Conservation (phyloP, 345 rosid species). For the Bruguiera sexangula region DNA sequence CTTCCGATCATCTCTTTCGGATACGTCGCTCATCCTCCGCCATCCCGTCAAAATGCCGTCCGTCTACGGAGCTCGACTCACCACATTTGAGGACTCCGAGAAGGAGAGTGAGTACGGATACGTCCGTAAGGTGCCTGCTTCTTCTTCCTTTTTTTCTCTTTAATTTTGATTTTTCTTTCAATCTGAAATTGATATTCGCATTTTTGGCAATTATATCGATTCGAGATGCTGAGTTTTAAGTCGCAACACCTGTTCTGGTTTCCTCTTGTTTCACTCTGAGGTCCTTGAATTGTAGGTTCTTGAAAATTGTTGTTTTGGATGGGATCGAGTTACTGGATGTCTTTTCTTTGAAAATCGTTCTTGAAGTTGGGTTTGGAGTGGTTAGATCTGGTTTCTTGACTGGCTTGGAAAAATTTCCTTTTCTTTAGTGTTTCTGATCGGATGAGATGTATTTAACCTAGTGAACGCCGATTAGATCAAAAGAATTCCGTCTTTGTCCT, state of each 20-base stretch:
- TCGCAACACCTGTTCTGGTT: background rate
- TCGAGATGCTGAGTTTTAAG: background rate
- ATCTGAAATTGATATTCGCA: background rate
- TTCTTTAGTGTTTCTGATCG: too few species aligned
- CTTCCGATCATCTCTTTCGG: background rate
- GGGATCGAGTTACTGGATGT: background rate
- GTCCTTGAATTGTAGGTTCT: background rate
- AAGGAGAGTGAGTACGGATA: constrained; percentile 99
- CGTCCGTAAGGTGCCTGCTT: constrained; percentile 80
- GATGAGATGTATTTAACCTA: too few species aligned
- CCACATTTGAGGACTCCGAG: constrained; percentile 95
- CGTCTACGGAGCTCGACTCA: constrained; percentile 77
- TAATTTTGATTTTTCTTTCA: background rate
- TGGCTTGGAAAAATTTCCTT: background rate
- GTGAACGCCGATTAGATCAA: too few species aligned
- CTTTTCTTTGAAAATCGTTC: too few species aligned
- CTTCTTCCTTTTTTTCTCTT: background rate
- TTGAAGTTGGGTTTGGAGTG: background rate
- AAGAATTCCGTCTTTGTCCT: too few species aligned
- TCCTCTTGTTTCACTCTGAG: background rate
- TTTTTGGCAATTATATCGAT: background rate
- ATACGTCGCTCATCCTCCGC: background rate
- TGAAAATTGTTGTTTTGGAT: background rate
- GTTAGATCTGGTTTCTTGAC: background rate
- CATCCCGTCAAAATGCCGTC: constrained; percentile 59